Evolutionary conservation across 225 moss, liverwort and hornwort species (phyloP), one percentile per base, ranked within the genome.

Genomic region (Antitrichia curtipendula): DNA sequence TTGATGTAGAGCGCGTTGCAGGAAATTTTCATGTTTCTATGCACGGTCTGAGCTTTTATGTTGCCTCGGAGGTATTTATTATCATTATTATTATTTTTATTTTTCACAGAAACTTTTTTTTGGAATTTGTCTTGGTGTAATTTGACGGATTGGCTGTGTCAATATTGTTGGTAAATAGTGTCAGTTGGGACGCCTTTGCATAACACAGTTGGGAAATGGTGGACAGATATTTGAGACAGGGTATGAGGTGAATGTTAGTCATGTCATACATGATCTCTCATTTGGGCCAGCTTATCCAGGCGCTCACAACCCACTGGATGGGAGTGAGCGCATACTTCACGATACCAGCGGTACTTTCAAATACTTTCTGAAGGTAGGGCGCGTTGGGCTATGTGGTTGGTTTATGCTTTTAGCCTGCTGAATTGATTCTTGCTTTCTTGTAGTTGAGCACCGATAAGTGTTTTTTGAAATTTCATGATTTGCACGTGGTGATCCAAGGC

Each of bases 11-110:
- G 78, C 93, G 95, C 78, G 96, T 98, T 65, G 97, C 97, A 80
- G 98, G 97, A 87, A 97, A 97, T 81, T 96, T 98, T 88, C 97
- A 98, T 87, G 88, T 97, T 78, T 98, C 97, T 71, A 96, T 98
- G 94, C 98, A 98, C 91, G 96, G 96, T 49, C 88, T 96, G 43
- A 98, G 97, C 90, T 91, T 94, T 43, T 94, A 91, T 86, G 95
- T 95, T 74, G 98, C 97, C 40, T 87, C 91, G 16, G 85, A 96
- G 96, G 98, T 98, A 86, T 43, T 74, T n/a, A 31, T 56, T 65
- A 59, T 45, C 38, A 29, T 45, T 45, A 45, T 45, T 45, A 45
- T 45, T 45, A 45, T 45, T n/a, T n/a, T 62, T n/a, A 13, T 27
- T 36, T 65, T 73, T 45, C 75, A 18, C 29, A 45, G 61, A 15